A percentile compares a stretch with the other conserved stretches of the same genome.
These are phyloP conservation scores for Lasiosphaeria hispida DNA, from an alignment of 495 filamentous ascomycete genomes.

Conservation along the genomic window DNA sequence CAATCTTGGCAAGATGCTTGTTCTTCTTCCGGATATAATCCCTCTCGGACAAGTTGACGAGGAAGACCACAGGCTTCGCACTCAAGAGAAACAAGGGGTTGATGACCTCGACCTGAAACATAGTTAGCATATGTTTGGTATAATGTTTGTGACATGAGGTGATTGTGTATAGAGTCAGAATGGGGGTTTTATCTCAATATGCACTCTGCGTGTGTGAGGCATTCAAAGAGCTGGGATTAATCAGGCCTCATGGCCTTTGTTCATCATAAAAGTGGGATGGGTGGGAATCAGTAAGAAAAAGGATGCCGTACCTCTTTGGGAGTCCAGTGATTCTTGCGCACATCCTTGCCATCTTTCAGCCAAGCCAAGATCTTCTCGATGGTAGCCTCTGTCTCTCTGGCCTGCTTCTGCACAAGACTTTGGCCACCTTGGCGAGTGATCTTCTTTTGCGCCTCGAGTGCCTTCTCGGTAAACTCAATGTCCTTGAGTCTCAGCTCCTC, in stretches of 20 bases:
- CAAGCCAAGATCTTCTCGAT: constrained; percentile 81
- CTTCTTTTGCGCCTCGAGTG: constrained; percentile 83
- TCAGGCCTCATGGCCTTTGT: constrained; percentile 93
- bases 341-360: constrained; percentile 85
- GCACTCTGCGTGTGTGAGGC: constrained; percentile 71
- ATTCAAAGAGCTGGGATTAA: constrained; percentile 99
- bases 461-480: constrained; percentile 97
- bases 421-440: constrained; percentile 92
- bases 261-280: constrained; percentile 72
- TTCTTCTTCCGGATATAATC: constrained; percentile 99
- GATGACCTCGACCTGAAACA: constrained; percentile 85
- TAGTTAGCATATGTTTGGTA: constrained; percentile 28
- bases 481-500: constrained; percentile 97
- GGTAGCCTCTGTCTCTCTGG: constrained; percentile 90
- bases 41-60: constrained; percentile 95
- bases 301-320: constrained; percentile 86
- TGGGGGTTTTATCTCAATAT: constrained; percentile 73
- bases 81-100: constrained; percentile 94
- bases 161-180: constrained; percentile 43
- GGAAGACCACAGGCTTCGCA: constrained; percentile 95
- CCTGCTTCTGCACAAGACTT: constrained; percentile 96
- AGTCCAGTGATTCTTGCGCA: constrained; percentile 83
- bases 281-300: constrained; percentile 12
- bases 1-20: constrained; percentile 92
- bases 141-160: constrained; percentile 29